These are phyloP conservation scores for Sugiyamaella qingdaonensis DNA, from an alignment of 805 yeast genomes.

Conservation along the genomic window DNA sequence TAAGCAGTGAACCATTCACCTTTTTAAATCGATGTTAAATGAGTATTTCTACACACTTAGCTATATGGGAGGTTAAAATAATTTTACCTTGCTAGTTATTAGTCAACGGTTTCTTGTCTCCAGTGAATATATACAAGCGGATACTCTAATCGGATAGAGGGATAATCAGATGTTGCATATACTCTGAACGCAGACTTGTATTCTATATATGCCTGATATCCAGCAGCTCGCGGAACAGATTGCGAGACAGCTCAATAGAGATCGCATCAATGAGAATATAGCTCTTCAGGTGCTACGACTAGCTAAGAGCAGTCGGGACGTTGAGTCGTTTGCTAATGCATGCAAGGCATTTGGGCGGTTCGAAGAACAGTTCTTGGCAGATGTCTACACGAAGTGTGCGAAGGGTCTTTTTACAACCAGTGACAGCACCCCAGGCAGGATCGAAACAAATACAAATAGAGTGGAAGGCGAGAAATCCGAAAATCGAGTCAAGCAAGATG, in stretches of 20 bases:
- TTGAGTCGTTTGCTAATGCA: constrained; percentile 19
- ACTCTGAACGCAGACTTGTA: no score
- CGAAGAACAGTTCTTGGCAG: constrained; percentile 18
- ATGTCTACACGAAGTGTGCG: constrained; percentile 14
- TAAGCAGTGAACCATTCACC: no score
- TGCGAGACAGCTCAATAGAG: constrained; percentile 23
- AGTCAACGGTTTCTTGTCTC: no score
- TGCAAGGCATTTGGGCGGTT: constrained; percentile 28
- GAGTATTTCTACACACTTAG: no score
- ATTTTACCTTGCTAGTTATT: no score
- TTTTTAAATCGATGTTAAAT: no score
- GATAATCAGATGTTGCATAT: no score
- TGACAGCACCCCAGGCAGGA: not conserved
- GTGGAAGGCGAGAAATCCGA: constrained; percentile 1
- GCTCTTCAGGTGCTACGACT: constrained; percentile 20
- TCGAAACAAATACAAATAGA: constrained; percentile 1
- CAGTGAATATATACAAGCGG: no score
- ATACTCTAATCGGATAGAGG: no score
- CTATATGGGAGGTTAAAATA: no score
- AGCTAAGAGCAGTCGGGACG: constrained; percentile 14
- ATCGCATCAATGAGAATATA: constrained; percentile 19
- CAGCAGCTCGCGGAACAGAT: constrained; percentile 16
- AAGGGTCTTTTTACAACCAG: not conserved
- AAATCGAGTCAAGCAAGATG: not conserved
- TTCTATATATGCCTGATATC: constrained; percentile 4